These are phyloP conservation scores for Rhododendron ferrugineum DNA, from an alignment of 148 eudicot genomes.

Conservation along the genomic window DNA sequence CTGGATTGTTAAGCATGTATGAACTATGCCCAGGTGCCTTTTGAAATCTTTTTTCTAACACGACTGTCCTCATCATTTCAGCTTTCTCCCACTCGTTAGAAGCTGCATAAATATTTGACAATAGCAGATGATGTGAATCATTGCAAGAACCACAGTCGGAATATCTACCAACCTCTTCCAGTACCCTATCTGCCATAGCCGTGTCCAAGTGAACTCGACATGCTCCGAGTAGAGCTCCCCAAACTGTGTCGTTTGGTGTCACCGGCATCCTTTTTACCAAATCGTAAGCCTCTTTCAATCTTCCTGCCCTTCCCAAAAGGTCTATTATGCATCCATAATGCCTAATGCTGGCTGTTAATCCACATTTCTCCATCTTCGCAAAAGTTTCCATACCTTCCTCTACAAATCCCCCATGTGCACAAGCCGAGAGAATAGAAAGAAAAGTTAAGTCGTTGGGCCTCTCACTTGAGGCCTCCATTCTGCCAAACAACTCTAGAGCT, in stretches of 20 bases:
- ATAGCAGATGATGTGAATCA: constrained; percentile 40
- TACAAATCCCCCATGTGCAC: constrained; percentile 59
- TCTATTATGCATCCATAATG: constrained; percentile 71
- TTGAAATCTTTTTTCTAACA: constrained; percentile 29
- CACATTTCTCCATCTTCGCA: constrained; percentile 46
- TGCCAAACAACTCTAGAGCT: constrained; percentile 42
- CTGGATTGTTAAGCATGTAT: background rate
- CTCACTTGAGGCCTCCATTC: constrained; percentile 42
- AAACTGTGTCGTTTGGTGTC: constrained; percentile 47
- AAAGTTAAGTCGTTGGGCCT: constrained; percentile 47
- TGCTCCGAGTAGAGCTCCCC: constrained; percentile 70
- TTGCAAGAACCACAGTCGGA: constrained; percentile 12
- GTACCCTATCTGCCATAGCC: constrained; percentile 29
- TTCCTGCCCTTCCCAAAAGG: constrained; percentile 61
- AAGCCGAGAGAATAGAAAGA: constrained; percentile 59
- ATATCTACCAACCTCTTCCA: constrained; percentile 29
- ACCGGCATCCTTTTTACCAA: constrained; percentile 47
- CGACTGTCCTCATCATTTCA: constrained; percentile 35
- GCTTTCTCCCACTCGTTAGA: constrained; percentile 61
- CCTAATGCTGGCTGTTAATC: constrained; percentile 34
- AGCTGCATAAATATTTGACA: constrained; percentile 67
- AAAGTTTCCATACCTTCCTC: constrained; percentile 51
- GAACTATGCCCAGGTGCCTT: constrained; percentile 49
- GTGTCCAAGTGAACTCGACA: constrained; percentile 40
- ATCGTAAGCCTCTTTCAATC: constrained; percentile 49